A percentile compares a stretch with the other conserved stretches of the same genome.
These are phyloP conservation scores for Pseudonitzschia delicatissima DNA, from an alignment of 108 stramenopile species.

Conservation along the genomic window DNA sequence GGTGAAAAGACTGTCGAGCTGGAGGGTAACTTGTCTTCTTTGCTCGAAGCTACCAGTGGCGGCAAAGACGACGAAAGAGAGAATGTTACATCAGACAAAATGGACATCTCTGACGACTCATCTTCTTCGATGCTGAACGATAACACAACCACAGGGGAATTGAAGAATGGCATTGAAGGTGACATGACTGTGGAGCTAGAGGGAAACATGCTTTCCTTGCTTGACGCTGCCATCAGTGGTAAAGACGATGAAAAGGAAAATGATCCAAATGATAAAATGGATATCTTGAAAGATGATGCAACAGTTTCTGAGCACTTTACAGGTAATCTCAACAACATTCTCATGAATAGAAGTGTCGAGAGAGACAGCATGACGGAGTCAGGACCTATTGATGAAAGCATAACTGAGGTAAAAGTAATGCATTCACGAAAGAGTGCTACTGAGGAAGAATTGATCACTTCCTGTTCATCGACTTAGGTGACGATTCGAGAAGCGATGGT, in stretches of 20 bases:
- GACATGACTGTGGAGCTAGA: constrained; percentile 16
- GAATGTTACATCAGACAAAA: neutral
- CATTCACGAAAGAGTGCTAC: neutral
- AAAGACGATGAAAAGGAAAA: neutral
- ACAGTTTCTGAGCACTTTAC: neutral
- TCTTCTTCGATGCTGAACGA: neutral
- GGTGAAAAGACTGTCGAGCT: constrained; percentile 13
- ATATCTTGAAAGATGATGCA: neutral
- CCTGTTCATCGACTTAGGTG: too few relatives aligned
- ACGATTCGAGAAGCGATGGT: neutral
- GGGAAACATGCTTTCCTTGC: constrained; percentile 19
- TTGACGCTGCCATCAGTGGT: constrained; percentile 6
- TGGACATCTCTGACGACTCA: neutral
- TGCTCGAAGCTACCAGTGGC: constrained; percentile 10
- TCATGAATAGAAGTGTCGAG: neutral
- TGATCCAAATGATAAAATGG: neutral
- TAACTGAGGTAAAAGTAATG: constrained; percentile 4
- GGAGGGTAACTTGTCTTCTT: constrained; percentile 20
- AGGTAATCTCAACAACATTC: neutral
- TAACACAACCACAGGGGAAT: neutral
- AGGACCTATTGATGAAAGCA: too few relatives aligned
- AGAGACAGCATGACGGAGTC: neutral
- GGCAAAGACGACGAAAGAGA: neutral
- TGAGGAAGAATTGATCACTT: too few relatives aligned
- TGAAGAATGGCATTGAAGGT: neutral